Evolutionary conservation across 257 asterid species (phyloP), one percentile per base, ranked within the genome.

Genomic region (Parsonsia alboflavescens): DNA sequence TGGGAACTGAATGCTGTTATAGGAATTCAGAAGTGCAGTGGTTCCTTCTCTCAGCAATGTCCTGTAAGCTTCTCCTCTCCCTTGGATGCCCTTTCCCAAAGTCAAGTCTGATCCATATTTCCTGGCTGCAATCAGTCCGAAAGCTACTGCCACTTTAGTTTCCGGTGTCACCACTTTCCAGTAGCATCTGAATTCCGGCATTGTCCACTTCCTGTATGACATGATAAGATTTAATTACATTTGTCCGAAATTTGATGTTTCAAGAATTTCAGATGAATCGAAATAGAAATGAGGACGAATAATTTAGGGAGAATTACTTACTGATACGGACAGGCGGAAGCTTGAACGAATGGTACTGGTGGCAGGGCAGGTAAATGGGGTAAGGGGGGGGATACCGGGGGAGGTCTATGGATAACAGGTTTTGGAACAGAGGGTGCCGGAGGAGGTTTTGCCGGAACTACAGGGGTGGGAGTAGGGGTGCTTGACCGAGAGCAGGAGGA

Each of bases 21-120:
- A 92, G 10, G 99, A 95, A 77, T 95, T 95, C 41, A 95, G 85
- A 17, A 95, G 88, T 33, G 99, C 96, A 13, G 99, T 85, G 30
- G 87, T 92, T 11, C 89, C 99, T 81, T 95, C 99, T 70, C 99
- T 85, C 39, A 95, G 72, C 58, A 95, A 91, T 2, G 98, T 95
- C 75, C 77, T 79, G 50, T 95, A 92, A 21, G 99, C 92, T 19
- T 95, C 98, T 67, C 97, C 99, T 84, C 89, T 81, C 21, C 96
- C 98, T 10, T 10, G 79, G 90, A 95, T 72, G 5, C 86, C 91
- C 66, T 76, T 76, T 81, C 85, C 76, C 19, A 95, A 63, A 1
- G 94, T 90, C 80, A 89, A 44, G 83, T 95, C 97, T 10, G 86
- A 80, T 30, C 99, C 99, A 56, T 92, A 95, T 73, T 73, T 82